Evolutionary conservation across 208 protist species (phyloP), one percentile per base, ranked within the genome.

Genomic region (Novymonas esmeraldas): DNA sequence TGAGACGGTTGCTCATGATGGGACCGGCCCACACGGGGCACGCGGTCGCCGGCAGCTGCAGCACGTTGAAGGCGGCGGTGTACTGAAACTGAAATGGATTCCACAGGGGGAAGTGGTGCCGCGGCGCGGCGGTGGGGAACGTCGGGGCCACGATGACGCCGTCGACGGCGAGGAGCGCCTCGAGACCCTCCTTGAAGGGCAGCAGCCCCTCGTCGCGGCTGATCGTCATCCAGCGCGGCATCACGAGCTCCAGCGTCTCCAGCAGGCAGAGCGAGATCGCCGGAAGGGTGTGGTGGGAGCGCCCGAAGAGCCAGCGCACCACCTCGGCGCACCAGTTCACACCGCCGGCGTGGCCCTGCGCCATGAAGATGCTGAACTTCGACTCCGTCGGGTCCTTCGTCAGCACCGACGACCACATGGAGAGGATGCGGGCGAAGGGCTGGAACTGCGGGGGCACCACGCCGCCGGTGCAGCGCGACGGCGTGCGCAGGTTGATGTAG

Each of bases 31-130:
- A 95, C 10, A 93, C 73, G 1, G 90, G 90, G 56, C 81, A 85
- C 4, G 82, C 84, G 33, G 83, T 92, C 33, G 81, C 82, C 3
- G 90, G 90, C 64, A 93, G 78, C 71, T 89, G 90, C 64, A 93
- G 71, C 42, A 91, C 87, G 56, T 95, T 95, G 70, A 95, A 95
- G 48, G 79, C 84, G 2, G 90, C 90, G 26, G 87, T 91, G 84
- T 95, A 95, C 67, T 92, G 85, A 50, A 92, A 95, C 68, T 92
- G 78, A 31, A 95, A 88, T 3, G 87, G 81, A 46, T 81, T 81
- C 72, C 86, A 81, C 11, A 89, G 60, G 18, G 82, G 81, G 34
- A 62, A 66, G 73, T 95, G 90, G 64, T 95, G 90, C 5, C 79
- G 78, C 64, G 81, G 87, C 7, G 87, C 87, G 6, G 81, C 52